Conservation (phyloP, 2,329 filamentous ascomycete species). For the Aspergillus sp. region DNA sequence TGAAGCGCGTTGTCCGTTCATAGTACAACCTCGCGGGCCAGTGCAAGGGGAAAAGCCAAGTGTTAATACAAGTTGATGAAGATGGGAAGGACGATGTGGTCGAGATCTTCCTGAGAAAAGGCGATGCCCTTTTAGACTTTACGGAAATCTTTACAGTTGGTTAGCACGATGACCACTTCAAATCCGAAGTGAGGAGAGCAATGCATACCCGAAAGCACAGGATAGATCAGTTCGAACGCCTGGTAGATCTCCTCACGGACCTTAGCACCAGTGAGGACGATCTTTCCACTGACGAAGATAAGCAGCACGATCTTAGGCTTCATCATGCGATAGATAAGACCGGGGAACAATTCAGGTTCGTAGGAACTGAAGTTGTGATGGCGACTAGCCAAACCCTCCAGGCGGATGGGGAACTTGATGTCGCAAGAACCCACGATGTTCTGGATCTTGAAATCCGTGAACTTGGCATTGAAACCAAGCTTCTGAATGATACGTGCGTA, state of each 20-base stretch:
- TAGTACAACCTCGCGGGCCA: slow-evolving; percentile 18
- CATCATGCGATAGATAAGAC: slow-evolving; percentile 99
- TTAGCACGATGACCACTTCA: slow-evolving; percentile 3
- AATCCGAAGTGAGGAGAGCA: background rate
- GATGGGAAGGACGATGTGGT: slow-evolving; percentile 16
- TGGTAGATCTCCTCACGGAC: slow-evolving; percentile 98
- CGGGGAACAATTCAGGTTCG: slow-evolving; percentile 96
- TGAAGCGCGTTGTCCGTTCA: slow-evolving; percentile 18
- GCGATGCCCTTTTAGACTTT: slow-evolving; percentile 52
- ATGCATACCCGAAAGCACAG: slow-evolving; percentile 78
- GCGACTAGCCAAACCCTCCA: slow-evolving; percentile 91
- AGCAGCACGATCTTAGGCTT: slow-evolving; percentile 98
- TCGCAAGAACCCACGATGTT: slow-evolving; percentile 99
- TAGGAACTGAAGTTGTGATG: slow-evolving; percentile 99
- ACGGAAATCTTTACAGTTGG: slow-evolving; percentile 57
- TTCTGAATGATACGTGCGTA: slow-evolving; percentile 99
- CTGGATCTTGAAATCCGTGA: slow-evolving; percentile 99
- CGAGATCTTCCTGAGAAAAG: slow-evolving; percentile 21
- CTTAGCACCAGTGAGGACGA: slow-evolving; percentile 95
- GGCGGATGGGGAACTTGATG: slow-evolving; percentile 97
- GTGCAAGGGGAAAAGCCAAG: slow-evolving; percentile 21
- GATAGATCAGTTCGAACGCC: slow-evolving; percentile 96
- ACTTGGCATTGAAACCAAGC: slow-evolving; percentile 98
- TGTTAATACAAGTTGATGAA: slow-evolving; percentile 34
- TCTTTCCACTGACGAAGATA: slow-evolving; percentile 98